Base-by-base conservation (phyloP, 2,329 filamentous ascomycete genomes). In the Fusarium sp. region DNA sequence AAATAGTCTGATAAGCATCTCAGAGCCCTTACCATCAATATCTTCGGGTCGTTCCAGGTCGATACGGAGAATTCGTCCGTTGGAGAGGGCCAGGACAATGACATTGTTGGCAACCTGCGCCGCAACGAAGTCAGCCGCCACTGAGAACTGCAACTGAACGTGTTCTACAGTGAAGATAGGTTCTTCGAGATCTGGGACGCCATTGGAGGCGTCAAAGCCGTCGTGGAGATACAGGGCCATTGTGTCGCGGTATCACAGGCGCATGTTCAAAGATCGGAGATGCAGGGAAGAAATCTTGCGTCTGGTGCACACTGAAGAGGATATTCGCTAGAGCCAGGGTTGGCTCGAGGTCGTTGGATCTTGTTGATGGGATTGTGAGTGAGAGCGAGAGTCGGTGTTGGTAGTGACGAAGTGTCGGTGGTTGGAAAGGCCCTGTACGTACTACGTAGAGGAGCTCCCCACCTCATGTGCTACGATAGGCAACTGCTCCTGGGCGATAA, bases 61-160 rank as follows among this genome's bases (percentile, higher is more conserved):
- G 79, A 99, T 99, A 65, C 96, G 90, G 63, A 99, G 84, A 69
- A 99, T 96, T 74, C 95, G 91, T 53, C 94, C 93, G 62, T 95
- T 98, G 7, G 94, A 95, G 40, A 99, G 87, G 42, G 96, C 96
- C 54, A 99, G 86, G 23, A 98, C 90, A 60, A 99, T 87, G 66
- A 98, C 94, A 84, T 99, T 98, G 81, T 99, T 98, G 70, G 95
- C 94, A 59, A 98, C 95, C 81, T 98, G 94, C 42, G 94, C 94
- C 20, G 96, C 94, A 49, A 97, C 96, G 78, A 99, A 98, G 80
- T 98, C 93, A 71, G 95, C 94, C 3, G 95, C 93, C 75, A 98
- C 91, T 64, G 93, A 92, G 85, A 99, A 99, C 79, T 96, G 93
- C 68, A 98, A 89, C 83, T 97, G 92, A 41, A 98, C 96, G 68